Base-by-base conservation (phyloP, 352 stramenopile genomes). In the Phytopythium litorale region DNA sequence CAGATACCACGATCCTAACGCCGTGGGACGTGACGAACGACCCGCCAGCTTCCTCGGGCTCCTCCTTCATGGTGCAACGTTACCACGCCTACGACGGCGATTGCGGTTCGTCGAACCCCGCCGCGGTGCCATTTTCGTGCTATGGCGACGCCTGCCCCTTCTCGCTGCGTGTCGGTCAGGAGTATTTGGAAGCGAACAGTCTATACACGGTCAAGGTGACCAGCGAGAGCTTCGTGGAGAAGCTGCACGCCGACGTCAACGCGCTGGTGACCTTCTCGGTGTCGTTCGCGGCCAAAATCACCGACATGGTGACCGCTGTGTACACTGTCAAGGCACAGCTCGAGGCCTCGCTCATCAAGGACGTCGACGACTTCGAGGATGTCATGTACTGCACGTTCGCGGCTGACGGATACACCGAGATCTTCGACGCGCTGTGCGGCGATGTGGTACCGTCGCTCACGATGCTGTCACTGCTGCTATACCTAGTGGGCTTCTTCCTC, bases 391-490 rank as follows among this genome's bases (percentile, higher is more conserved):
- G 81, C 69, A 76, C 66, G 11, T 87, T 91, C 60, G 67, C 88
- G 25, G 70, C 64, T 1, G 62, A 74, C 40, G 70, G 75, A n/a
- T 91, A 68, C 61, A 69, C 66, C 66, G 40, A 61, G 2, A 76
- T 91, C 54, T 88, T 81, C 66, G 38, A 76, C 12, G 61, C 75
- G 53, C 65, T 91, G 0, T 91, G 81, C 25, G 69, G 68, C 18
- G 65, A 88, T n/a, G 65, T 91, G 48, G 81, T 88, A 70, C 79
- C 81, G 46, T 65, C 79, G 30, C 75, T 91, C 57, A 86, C 77
- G 3, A 89, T 91, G 81, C 86, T 91, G 64, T 79, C 81, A 40
- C 73, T 91, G 67, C 84, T 88, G 77, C 60, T 91, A 21, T 89
- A 89, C 59, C 68, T 91, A 50, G 73, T 72, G 21, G 81, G 75